Percentiles rank a stretch among this genome's conserved stretches.
phyloP scores from a whole-genome alignment of 352 stramenopile genomes.

The Phytophthora sojae region DNA sequence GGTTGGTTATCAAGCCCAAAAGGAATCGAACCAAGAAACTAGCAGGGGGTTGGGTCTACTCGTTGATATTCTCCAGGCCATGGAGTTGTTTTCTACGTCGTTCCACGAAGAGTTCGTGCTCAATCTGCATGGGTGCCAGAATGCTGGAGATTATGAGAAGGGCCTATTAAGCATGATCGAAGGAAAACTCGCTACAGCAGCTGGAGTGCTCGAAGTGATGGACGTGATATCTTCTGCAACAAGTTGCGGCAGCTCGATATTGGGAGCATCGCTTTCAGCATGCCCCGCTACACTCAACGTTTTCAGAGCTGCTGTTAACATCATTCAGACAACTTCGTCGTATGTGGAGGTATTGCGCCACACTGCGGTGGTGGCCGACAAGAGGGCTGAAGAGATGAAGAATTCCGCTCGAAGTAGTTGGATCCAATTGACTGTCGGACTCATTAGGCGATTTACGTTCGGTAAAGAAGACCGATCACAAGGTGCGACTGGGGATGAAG shows the following conservation, averaged over 20 bases:
- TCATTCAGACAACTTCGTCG: slow-evolving; percentile 32
- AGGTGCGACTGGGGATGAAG: slow-evolving; percentile 6
- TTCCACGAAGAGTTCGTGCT: slow-evolving; percentile 47
- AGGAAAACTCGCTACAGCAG: slow-evolving; percentile 5
- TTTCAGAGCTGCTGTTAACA: slow-evolving; percentile 27
- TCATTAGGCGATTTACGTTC: slow-evolving; percentile 16
- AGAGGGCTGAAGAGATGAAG: slow-evolving; percentile 22
- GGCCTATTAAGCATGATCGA: slow-evolving; percentile 22
- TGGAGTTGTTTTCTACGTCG: slow-evolving; percentile 32
- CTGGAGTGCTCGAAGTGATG: slow-evolving; percentile 13
- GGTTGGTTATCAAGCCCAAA: slow-evolving; percentile 3
- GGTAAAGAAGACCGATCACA: slow-evolving; percentile 5
- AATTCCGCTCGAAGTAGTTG: slow-evolving; percentile 23
- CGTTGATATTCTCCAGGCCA: slow-evolving; percentile 33
- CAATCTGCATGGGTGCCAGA: slow-evolving; percentile 34
- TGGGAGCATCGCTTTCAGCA: slow-evolving; percentile 19
- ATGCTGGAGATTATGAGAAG: not conserved
- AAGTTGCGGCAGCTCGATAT: not conserved
- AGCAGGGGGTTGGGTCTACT: slow-evolving; percentile 22
- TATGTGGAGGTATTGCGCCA: slow-evolving; percentile 20
- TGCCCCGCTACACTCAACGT: slow-evolving; percentile 24
- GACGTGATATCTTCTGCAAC: not conserved
- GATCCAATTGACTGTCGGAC: slow-evolving; percentile 26
- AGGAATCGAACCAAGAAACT: slow-evolving; percentile 11
- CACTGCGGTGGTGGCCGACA: slow-evolving; percentile 8